Base-by-base conservation (phyloP, 257 asterid species). In the Fraxinus americana region DNA sequence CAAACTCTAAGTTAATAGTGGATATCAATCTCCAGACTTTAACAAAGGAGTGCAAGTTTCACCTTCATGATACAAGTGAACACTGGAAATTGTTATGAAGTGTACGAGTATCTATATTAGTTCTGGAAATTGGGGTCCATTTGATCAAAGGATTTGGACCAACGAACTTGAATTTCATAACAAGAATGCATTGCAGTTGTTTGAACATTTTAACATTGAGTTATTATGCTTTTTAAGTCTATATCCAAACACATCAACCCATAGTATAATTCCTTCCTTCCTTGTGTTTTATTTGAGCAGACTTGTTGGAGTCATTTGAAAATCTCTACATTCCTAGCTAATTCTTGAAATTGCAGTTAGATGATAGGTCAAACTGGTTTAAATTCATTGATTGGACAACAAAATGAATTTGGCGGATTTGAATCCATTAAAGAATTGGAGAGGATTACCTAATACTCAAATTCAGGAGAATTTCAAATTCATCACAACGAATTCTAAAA, bases 151-250 rank as follows among this genome's bases (percentile, higher is more conserved):
- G 73, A 71, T 27, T 68, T 80, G 80, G 9, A 70, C 80, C 76
- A 77, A 54, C 29, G 19, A 70, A 76, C 70, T 5, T 54, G 65
- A n/a, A 54, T 17, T 54, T 17, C 83, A 87, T 67, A 67, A 86
- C 85, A 43, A 43, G 50, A 43, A 11, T 43, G 50, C 50, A 43
- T 43, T 48, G 57, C 21, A 13, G 19, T 45, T 45, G 54, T 13
- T 45, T 45, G 16, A 11, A 43, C 50, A 43, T 14, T 14, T 48
- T 14, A 43, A 43, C 50, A 43, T 14, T 48, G 57, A 48, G 57
- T 48, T 48, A 48, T 48, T 48, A 14, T 48, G 7, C 52, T 11
- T 48, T 48, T 48, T 16, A 48, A 48, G 6, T 48, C 7, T 4
- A 13, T 4, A 14, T 48, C n/a, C n/a, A 48, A 48, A 48, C 17